These are phyloP conservation scores for Pseudocohnilembus persalinus DNA, from an alignment of 169 alveolate species.

Conservation along the genomic window DNA sequence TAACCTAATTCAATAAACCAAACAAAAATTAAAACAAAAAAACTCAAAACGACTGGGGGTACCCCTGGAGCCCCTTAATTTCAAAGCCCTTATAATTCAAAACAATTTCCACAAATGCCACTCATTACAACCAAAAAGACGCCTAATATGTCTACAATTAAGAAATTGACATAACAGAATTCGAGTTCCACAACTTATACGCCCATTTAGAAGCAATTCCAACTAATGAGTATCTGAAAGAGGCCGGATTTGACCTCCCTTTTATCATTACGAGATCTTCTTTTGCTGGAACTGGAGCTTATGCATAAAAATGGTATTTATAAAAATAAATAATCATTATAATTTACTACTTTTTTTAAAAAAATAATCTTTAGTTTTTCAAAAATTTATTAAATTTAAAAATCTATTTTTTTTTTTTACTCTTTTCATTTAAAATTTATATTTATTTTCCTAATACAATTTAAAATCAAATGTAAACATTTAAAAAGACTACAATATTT, in stretches of 20 bases:
- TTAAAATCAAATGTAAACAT: too few relatives aligned
- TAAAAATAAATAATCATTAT: too few relatives aligned
- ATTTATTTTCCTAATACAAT: too few relatives aligned
- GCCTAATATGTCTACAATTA: conserved; percentile 30
- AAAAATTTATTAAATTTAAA: too few relatives aligned
- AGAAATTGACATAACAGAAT: conserved; percentile 38
- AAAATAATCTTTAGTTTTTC: too few relatives aligned
- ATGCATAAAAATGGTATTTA: conserved; percentile 74
- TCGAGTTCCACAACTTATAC: conserved; percentile 60
- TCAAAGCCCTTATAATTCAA: conserved; percentile 39
- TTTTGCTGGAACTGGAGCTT: conserved; percentile 61
- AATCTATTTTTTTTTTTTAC: too few relatives aligned
- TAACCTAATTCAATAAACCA: too few relatives aligned
- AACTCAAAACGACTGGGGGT: not conserved
- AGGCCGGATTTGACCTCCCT: conserved; percentile 39
- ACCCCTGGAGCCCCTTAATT: conserved; percentile 4
- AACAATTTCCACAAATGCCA: conserved; percentile 34
- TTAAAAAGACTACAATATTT: too few relatives aligned
- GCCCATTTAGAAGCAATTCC: conserved; percentile 61
- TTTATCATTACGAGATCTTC: conserved; percentile 67
- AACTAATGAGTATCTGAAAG: conserved; percentile 50
- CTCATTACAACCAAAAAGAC: conserved; percentile 20
- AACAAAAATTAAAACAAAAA: not conserved
- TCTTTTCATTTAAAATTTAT: too few relatives aligned
- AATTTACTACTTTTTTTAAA: too few relatives aligned